Conservation (phyloP, 2,329 filamentous ascomycete species). For the Sarocladium oryzae region DNA sequence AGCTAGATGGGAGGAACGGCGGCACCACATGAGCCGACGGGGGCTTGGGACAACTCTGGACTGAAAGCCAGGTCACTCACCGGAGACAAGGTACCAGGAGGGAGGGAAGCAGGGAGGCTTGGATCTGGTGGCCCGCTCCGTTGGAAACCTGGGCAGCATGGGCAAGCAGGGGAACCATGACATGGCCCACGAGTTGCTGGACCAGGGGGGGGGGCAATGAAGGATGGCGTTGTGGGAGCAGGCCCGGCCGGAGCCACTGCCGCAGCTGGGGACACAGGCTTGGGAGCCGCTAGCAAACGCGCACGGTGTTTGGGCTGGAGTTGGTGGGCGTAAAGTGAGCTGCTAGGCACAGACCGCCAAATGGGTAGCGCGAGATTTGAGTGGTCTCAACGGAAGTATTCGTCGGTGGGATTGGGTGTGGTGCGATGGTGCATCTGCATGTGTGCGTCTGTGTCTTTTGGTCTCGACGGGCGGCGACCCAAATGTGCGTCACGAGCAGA, state of each 20-base stretch:
- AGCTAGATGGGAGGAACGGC: slow-evolving; percentile 4
- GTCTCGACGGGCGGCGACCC: background rate
- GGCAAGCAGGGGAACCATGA: slow-evolving; percentile 8
- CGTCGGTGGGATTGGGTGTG: background rate
- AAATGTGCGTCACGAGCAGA: slow-evolving; percentile 3
- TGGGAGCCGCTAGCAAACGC: slow-evolving; percentile 3
- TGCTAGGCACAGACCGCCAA: slow-evolving; percentile 1
- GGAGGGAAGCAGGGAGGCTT: slow-evolving; percentile 9
- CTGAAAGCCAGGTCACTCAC: background rate
- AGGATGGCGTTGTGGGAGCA: slow-evolving; percentile 7
- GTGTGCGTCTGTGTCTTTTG: background rate
- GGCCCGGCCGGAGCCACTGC: slow-evolving; percentile 9
- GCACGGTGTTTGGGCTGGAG: background rate
- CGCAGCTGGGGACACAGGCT: slow-evolving; percentile 6
- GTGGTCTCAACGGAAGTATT: background rate
- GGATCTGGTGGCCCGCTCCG: slow-evolving; percentile 9
- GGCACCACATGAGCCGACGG: background rate
- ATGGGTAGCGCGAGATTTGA: background rate
- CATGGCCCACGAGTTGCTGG: slow-evolving; percentile 7
- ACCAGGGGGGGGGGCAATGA: slow-evolving; percentile 5
- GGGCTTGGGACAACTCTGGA: background rate
- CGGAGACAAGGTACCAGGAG: slow-evolving; percentile 9
- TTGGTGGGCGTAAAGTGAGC: background rate
- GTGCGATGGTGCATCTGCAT: background rate
- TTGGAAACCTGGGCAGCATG: slow-evolving; percentile 8